A percentile compares a stretch with the other conserved stretches of the same genome.
phyloP scores from a whole-genome alignment of 2,329 filamentous ascomycete species.

The Exophiala spinifera region DNA sequence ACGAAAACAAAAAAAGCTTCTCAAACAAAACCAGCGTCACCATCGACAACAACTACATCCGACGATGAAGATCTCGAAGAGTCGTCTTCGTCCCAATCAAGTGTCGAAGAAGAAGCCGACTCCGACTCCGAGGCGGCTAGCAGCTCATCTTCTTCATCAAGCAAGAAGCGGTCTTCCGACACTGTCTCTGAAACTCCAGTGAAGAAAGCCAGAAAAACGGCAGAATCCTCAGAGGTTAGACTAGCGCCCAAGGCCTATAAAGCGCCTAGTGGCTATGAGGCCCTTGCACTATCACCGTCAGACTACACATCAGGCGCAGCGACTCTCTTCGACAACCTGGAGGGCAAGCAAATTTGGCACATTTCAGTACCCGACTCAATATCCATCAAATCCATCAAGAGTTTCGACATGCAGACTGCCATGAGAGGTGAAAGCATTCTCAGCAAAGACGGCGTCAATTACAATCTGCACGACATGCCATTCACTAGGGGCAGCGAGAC shows the following conservation, averaged over 20 bases:
- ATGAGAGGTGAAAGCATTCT: slow-evolving; percentile 42
- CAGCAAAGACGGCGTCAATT: slow-evolving; percentile 40
- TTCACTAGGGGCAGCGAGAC: slow-evolving; percentile 31
- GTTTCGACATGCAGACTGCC: slow-evolving; percentile 42
- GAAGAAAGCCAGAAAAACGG: slow-evolving; percentile 7
- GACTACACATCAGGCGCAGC: slow-evolving; percentile 12
- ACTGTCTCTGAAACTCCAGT: neutral
- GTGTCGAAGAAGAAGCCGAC: neutral
- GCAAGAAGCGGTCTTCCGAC: slow-evolving; percentile 15
- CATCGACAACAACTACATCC: neutral
- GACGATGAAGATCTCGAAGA: too few relatives aligned
- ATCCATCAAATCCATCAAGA: slow-evolving; percentile 44
- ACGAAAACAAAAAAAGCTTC: neutral
- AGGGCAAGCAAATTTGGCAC: slow-evolving; percentile 48
- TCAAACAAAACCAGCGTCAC: slow-evolving; percentile 5
- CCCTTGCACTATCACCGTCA: slow-evolving; percentile 24
- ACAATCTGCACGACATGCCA: slow-evolving; percentile 19
- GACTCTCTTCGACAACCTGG: slow-evolving; percentile 27
- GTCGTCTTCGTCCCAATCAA: too few relatives aligned
- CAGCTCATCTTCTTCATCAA: slow-evolving; percentile 4
- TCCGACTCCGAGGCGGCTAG: slow-evolving; percentile 9
- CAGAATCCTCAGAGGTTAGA: slow-evolving; percentile 5
- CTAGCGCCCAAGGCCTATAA: slow-evolving; percentile 39
- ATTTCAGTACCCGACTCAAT: slow-evolving; percentile 46
- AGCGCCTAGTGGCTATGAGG: slow-evolving; percentile 43